A percentile compares a stretch with the other conserved stretches of the same genome.
phyloP scores from a whole-genome alignment of 2,329 filamentous ascomycete genomes.

The Fusarium sp. region DNA sequence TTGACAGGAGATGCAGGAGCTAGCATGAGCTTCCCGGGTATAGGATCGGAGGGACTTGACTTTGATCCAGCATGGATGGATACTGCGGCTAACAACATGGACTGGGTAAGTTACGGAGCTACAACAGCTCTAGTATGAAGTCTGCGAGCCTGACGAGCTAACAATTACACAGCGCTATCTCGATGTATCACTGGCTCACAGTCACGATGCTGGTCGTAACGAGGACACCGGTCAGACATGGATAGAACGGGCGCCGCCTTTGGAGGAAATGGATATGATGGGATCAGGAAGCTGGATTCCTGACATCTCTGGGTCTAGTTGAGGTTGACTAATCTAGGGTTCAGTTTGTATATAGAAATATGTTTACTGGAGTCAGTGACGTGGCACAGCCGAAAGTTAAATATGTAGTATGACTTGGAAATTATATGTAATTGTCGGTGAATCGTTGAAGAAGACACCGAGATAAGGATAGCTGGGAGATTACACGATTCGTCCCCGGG shows the following conservation, averaged over 20 bases:
- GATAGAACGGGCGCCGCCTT: slow-evolving; percentile 48
- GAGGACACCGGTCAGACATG: slow-evolving; percentile 50
- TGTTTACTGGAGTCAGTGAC: slow-evolving; percentile 6
- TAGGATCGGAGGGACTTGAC: slow-evolving; percentile 43
- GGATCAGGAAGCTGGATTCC: slow-evolving; percentile 43
- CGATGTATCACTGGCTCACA: slow-evolving; percentile 54
- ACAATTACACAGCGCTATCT: slow-evolving; percentile 50
- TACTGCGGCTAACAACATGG: slow-evolving; percentile 52
- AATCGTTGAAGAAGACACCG: slow-evolving; percentile 14
- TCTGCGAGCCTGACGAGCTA: slow-evolving; percentile 10
- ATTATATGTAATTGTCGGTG: slow-evolving; percentile 8
- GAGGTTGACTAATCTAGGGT: slow-evolving; percentile 12
- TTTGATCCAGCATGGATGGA: slow-evolving; percentile 58
- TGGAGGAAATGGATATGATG: slow-evolving; percentile 50
- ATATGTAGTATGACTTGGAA: neutral
- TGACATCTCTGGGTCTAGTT: slow-evolving; percentile 11
- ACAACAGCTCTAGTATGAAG: neutral
- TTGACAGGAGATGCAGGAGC: slow-evolving; percentile 36
- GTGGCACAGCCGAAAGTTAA: slow-evolving; percentile 17
- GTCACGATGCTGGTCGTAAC: slow-evolving; percentile 48
- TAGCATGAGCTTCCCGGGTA: slow-evolving; percentile 43
- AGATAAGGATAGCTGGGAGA: slow-evolving; percentile 12
- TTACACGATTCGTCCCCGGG: slow-evolving; percentile 6
- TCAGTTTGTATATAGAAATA: slow-evolving; percentile 10
- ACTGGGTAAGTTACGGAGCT: slow-evolving; percentile 55